Conservation (phyloP, 2,329 filamentous ascomycete genomes). For the Pseudocercospora fuligena region DNA sequence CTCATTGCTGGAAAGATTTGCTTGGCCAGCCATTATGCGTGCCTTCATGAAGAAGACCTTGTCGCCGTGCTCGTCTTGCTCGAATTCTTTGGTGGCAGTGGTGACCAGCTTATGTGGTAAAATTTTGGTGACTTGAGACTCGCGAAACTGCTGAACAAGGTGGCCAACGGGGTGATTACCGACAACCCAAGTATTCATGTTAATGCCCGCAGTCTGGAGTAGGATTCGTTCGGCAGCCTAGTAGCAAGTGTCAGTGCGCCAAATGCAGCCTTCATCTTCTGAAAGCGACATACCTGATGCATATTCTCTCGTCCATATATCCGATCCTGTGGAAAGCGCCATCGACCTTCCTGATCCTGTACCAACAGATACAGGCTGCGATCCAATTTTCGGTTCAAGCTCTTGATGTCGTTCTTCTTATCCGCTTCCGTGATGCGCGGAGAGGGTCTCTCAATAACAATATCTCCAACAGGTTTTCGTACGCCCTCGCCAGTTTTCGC, state of each 20-base stretch:
- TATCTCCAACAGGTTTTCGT: constrained; percentile 30
- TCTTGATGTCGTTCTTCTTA: constrained; percentile 70
- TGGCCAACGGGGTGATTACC: constrained; percentile 89
- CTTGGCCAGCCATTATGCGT: constrained; percentile 96
- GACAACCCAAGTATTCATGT: constrained; percentile 99
- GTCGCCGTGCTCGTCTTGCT: constrained; percentile 61
- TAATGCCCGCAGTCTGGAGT: constrained; percentile 75
- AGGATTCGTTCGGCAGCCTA: constrained; percentile 84
- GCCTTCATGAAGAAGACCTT: constrained; percentile 97
- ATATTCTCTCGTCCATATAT: constrained; percentile 75
- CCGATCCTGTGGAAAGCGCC: constrained; percentile 80
- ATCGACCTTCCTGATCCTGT: constrained; percentile 70
- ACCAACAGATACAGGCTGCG: constrained; percentile 88
- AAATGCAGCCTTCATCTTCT: neutral
- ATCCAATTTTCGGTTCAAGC: constrained; percentile 78
- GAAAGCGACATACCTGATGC: constrained; percentile 68
- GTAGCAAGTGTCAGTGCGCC: neutral
- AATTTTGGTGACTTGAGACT: constrained; percentile 37
- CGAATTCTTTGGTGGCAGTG: constrained; percentile 38
- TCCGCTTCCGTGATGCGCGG: constrained; percentile 79
- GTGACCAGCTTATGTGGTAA: constrained; percentile 32
- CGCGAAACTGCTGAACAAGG: constrained; percentile 63
- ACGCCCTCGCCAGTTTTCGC: constrained; percentile 34
- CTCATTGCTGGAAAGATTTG: constrained; percentile 72
- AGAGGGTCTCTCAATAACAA: constrained; percentile 68